Percentiles rank a stretch among this genome's conserved stretches.
Conservation (phyloP, 2,329 filamentous ascomycete species). For the Coniochaeta sp. region DNA sequence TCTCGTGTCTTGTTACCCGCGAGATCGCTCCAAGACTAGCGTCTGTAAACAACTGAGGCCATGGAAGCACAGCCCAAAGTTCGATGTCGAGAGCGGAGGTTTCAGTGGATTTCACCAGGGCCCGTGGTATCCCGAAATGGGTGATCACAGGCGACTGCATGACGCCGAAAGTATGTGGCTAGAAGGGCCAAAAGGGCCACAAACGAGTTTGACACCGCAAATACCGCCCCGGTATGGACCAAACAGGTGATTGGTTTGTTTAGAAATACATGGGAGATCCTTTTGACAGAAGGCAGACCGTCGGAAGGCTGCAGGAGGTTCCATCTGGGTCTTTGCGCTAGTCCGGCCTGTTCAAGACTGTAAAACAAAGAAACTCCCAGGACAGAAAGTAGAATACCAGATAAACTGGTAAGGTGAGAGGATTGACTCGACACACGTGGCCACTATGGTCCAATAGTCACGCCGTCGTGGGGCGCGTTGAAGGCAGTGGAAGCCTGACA, state of each 20-base stretch:
- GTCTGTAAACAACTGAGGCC: conserved; percentile 5
- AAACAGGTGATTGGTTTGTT: conserved; percentile 34
- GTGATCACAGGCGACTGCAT: conserved; percentile 32
- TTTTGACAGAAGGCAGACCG: conserved; percentile 31
- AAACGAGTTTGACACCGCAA: conserved; percentile 34
- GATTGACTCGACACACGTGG: conserved; percentile 52
- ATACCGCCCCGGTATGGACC: conserved; percentile 27
- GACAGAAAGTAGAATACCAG: conserved; percentile 18
- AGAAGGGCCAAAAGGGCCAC: conserved; percentile 5
- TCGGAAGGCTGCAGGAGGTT: conserved; percentile 41
- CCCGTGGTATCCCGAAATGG: conserved; percentile 26
- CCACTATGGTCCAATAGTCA: conserved; percentile 19
- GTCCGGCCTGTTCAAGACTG: conserved; percentile 26
- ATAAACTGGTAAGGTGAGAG: conserved; percentile 26
- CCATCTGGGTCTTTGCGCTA: conserved; percentile 27
- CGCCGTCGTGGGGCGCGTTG: conserved; percentile 5
- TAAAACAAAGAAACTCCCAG: conserved; percentile 37
- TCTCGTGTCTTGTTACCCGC: not conserved
- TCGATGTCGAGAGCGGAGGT: conserved; percentile 25
- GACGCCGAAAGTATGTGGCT: conserved; percentile 27
- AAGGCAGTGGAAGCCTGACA: not conserved
- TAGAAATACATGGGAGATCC: conserved; percentile 21
- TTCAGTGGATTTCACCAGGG: conserved; percentile 31
- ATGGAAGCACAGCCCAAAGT: not conserved
- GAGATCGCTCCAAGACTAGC: not conserved